These are phyloP conservation scores for Cadophora luteo-olivacea DNA, from an alignment of 2,329 filamentous ascomycete genomes.

Conservation along the genomic window DNA sequence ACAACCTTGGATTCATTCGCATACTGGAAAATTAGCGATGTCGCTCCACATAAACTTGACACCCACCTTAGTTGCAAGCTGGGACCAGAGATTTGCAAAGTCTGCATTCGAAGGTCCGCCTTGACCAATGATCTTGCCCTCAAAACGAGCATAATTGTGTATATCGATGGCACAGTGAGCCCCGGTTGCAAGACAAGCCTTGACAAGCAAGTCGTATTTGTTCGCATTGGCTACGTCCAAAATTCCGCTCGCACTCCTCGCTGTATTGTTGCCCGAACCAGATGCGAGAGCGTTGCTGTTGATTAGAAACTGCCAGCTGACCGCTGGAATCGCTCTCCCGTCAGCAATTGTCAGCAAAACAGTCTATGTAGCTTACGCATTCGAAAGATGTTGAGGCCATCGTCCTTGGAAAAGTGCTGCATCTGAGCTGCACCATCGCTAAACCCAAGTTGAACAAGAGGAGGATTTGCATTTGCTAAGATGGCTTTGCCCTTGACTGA, in stretches of 20 bases:
- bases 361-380: conserved; percentile 46
- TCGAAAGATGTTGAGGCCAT: conserved; percentile 62
- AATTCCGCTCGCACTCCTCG: conserved; percentile 49
- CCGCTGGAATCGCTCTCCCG: conserved; percentile 39
- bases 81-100: conserved; percentile 63
- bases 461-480: conserved; percentile 28
- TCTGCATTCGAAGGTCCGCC: conserved; percentile 66
- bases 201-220: conserved; percentile 61
- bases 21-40: conserved; percentile 51
- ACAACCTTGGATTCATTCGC: conserved; percentile 58
- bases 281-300: conserved; percentile 49
- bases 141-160: conserved; percentile 65
- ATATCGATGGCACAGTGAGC: conserved; percentile 66
- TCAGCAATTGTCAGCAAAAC: background rate
- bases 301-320: conserved; percentile 65
- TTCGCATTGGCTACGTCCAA: conserved; percentile 56
- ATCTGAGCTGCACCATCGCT: conserved; percentile 36
- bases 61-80: conserved; percentile 55
- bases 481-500: conserved; percentile 28
- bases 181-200: conserved; percentile 61
- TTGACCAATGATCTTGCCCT: conserved; percentile 68
- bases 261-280: background rate
- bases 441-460: conserved; percentile 29
- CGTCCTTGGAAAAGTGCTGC: conserved; percentile 49
- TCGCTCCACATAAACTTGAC: no score